Conservation (phyloP, 306 rosid genomes). For the Prunus campanulata region DNA sequence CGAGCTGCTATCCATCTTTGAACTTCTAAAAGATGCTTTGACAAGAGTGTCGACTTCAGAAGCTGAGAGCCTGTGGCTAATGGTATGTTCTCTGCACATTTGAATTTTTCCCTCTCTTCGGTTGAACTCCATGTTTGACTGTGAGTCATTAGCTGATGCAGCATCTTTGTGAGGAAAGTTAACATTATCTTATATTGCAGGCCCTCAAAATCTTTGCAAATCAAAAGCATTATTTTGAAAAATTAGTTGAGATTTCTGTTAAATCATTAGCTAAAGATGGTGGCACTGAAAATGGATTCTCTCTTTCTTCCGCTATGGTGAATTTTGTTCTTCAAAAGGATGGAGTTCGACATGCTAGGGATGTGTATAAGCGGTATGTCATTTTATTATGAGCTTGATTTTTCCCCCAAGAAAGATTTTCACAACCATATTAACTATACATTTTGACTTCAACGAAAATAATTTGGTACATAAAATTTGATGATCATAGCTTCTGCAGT, state of each 20-base stretch:
- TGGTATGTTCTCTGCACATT: slow-evolving; percentile 47
- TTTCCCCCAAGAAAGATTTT: slow-evolving; percentile 11
- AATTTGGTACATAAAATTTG: background rate
- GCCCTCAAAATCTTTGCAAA: slow-evolving; percentile 66
- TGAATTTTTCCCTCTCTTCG: background rate
- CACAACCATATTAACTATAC: background rate
- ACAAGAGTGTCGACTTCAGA: slow-evolving; percentile 43
- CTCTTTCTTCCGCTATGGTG: slow-evolving; percentile 67
- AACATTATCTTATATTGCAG: slow-evolving; percentile 37
- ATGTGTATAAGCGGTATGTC: slow-evolving; percentile 70
- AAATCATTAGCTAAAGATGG: slow-evolving; percentile 52
- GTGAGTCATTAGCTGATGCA: background rate
- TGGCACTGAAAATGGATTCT: slow-evolving; percentile 79
- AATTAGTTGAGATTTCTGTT: slow-evolving; percentile 68
- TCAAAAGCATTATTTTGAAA: slow-evolving; percentile 57
- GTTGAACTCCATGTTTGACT: background rate
- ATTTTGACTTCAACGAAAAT: background rate
- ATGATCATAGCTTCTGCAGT: slow-evolving; percentile 8
- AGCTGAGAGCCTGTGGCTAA: slow-evolving; percentile 76
- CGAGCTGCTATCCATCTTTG: slow-evolving; percentile 65
- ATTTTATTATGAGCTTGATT: background rate
- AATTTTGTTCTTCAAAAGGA: slow-evolving; percentile 67
- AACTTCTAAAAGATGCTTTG: slow-evolving; percentile 49
- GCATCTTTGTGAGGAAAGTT: background rate
- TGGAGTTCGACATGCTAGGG: slow-evolving; percentile 73